These are phyloP conservation scores for Trichosporon coremiiforme DNA, from an alignment of 1,284 basidiomycete species.

Conservation along the genomic window DNA sequence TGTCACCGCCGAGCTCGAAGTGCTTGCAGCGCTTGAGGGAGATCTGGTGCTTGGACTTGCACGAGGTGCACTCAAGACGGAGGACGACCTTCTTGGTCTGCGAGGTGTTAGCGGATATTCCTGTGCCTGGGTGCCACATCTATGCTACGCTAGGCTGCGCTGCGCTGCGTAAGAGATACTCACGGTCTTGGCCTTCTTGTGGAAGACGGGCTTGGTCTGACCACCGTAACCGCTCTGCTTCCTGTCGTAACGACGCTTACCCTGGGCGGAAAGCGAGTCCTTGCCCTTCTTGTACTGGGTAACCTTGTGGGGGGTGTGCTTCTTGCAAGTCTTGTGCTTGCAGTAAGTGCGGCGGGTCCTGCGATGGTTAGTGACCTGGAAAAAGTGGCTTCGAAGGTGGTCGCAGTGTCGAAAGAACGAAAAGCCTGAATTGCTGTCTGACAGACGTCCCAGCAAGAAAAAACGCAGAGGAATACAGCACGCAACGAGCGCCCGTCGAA, in stretches of 20 bases:
- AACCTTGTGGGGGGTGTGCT: constrained; percentile 98
- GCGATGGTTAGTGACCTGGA: constrained; percentile 23
- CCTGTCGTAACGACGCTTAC: constrained; percentile 98
- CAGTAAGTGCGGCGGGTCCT: constrained; percentile 65
- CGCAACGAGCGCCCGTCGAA: not conserved
- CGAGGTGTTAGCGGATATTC: not conserved
- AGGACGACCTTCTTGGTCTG: constrained; percentile 97
- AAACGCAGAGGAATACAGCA: too few relatives aligned
- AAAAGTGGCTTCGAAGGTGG: not conserved
- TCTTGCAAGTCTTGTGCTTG: constrained; percentile 98
- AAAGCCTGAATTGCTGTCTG: too few relatives aligned
- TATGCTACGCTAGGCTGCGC: not conserved
- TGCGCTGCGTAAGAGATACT: constrained; percentile 26
- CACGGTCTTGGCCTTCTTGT: constrained; percentile 65
- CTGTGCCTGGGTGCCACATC: too few relatives aligned
- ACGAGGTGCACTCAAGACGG: constrained; percentile 94
- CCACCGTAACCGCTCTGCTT: constrained; percentile 99
- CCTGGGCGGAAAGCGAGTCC: constrained; percentile 93
- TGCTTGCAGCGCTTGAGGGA: constrained; percentile 99
- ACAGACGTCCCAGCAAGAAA: not conserved
- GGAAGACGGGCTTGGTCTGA: constrained; percentile 99
- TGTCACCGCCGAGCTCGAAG: constrained; percentile 99
- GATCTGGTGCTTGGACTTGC: constrained; percentile 98
- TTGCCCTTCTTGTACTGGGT: constrained; percentile 99
- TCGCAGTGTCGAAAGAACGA: too few relatives aligned